phyloP scores from a whole-genome alignment of 441 rosid genomes.

The Populus trichocarpa region DNA sequence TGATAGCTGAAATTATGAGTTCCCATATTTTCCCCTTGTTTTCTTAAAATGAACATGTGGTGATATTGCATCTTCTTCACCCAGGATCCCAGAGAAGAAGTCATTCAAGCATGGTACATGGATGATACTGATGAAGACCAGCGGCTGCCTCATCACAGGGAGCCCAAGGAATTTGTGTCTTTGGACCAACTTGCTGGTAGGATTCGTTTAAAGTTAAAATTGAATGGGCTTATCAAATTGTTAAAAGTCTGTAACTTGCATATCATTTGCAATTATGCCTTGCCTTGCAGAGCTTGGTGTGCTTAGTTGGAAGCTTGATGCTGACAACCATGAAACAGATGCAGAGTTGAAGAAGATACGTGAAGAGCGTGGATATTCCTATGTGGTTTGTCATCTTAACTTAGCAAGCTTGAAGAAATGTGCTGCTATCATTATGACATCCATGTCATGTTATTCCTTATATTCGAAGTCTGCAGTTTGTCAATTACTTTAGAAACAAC shows the following conservation, averaged over 20 bases:
- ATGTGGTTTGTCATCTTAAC: slow-evolving; percentile 50
- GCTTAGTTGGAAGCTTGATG: slow-evolving; percentile 85
- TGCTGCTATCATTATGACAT: neutral
- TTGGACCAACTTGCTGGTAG: slow-evolving; percentile 71
- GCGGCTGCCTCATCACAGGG: slow-evolving; percentile 79
- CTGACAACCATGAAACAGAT: slow-evolving; percentile 80
- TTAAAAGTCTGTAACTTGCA: neutral
- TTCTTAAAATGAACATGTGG: neutral
- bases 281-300: slow-evolving; percentile 48
- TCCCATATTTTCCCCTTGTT: no score
- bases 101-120: slow-evolving; percentile 92
- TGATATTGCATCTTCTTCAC: neutral
- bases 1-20: neutral
- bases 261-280: slow-evolving; percentile 1
- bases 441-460: neutral
- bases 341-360: slow-evolving; percentile 83
- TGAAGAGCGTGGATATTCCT: slow-evolving; percentile 86
- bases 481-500: neutral
- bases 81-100: slow-evolving; percentile 75
- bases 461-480: neutral
- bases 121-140: slow-evolving; percentile 64
- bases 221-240: neutral
- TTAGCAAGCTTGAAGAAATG: neutral
- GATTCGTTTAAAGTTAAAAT: neutral
- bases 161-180: slow-evolving; percentile 66